A percentile compares a stretch with the other conserved stretches of the same genome.
Evolutionary conservation across 805 yeast genomes (phyloP).

Genomic region (Schizosaccharomyces japonicus): DNA sequence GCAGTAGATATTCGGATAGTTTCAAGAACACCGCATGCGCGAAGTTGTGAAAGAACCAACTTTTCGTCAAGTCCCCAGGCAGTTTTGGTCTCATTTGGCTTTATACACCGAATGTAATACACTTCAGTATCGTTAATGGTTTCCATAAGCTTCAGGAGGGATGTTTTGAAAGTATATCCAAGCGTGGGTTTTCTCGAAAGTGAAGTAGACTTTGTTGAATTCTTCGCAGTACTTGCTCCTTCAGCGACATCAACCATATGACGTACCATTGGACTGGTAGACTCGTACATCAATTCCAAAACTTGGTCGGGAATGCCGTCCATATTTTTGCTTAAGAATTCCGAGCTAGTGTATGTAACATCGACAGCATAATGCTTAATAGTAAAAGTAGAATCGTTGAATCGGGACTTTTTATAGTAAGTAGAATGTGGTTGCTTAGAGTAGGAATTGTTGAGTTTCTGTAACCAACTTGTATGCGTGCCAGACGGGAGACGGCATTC

Average conservation of each 20-base stretch:
- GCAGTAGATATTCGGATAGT: slow-evolving; percentile 92
- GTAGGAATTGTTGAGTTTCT: slow-evolving; percentile 66
- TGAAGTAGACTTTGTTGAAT: slow-evolving; percentile 15
- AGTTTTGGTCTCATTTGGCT: slow-evolving; percentile 78
- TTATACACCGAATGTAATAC: slow-evolving; percentile 89
- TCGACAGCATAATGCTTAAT: slow-evolving; percentile 88
- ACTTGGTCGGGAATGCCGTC: slow-evolving; percentile 94
- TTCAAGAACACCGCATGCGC: slow-evolving; percentile 97
- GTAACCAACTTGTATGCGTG: slow-evolving; percentile 73
- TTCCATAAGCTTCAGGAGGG: slow-evolving; percentile 74
- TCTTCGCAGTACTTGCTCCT: not conserved
- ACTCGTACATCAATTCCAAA: slow-evolving; percentile 50
- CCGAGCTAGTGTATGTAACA: slow-evolving; percentile 74
- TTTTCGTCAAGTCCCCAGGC: slow-evolving; percentile 92
- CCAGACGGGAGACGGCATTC: slow-evolving; percentile 90
- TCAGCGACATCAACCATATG: slow-evolving; percentile 37
- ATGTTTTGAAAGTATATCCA: slow-evolving; percentile 80
- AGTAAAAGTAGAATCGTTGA: slow-evolving; percentile 73
- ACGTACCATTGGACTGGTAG: slow-evolving; percentile 44
- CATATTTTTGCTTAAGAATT: slow-evolving; percentile 87
- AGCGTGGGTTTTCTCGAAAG: slow-evolving; percentile 56
- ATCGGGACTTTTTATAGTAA: slow-evolving; percentile 78
- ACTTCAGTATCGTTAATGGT: slow-evolving; percentile 88
- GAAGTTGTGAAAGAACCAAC: slow-evolving; percentile 79
- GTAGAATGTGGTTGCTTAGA: slow-evolving; percentile 42